phyloP scores from a whole-genome alignment of 331 rosid species.

The Arachis monticola region DNA sequence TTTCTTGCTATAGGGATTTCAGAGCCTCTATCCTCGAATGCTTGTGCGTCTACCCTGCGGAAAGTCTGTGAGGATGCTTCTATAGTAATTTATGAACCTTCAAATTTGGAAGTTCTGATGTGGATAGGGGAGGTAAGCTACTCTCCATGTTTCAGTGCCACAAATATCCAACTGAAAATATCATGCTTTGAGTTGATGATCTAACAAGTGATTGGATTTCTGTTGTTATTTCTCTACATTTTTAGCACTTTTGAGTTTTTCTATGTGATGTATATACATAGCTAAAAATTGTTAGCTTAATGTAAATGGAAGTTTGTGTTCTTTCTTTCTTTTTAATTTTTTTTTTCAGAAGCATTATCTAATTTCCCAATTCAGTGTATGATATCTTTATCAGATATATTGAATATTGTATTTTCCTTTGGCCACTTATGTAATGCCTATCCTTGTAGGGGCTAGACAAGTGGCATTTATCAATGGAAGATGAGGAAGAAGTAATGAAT shows the following conservation, averaged over 20 bases:
- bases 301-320: slow-evolving; percentile 19
- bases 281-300: slow-evolving; percentile 8
- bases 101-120: slow-evolving; percentile 89
- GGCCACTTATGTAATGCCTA: slow-evolving; percentile 36
- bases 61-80: slow-evolving; percentile 95
- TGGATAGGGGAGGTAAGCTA: slow-evolving; percentile 96
- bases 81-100: slow-evolving; percentile 76
- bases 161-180: slow-evolving; percentile 34
- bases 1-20: slow-evolving; percentile 92
- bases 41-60: slow-evolving; percentile 89
- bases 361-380: slow-evolving; percentile 21
- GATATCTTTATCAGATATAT: slow-evolving; percentile 31
- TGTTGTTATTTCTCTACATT: slow-evolving; percentile 18
- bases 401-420: slow-evolving; percentile 22
- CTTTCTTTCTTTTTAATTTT: background rate
- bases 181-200: slow-evolving; percentile 21
- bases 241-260: slow-evolving; percentile 8
- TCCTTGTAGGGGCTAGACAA: slow-evolving; percentile 73
- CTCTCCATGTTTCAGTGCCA: slow-evolving; percentile 26
- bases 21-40: slow-evolving; percentile 80
- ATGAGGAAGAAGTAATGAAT: slow-evolving; percentile 92
- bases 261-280: slow-evolving; percentile 5
- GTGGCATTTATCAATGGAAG: slow-evolving; percentile 87
- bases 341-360: slow-evolving; percentile 17
- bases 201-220: slow-evolving; percentile 13